Evolutionary conservation across 163 green algal genomes (phyloP).

Genomic region (Volvox carteri): DNA sequence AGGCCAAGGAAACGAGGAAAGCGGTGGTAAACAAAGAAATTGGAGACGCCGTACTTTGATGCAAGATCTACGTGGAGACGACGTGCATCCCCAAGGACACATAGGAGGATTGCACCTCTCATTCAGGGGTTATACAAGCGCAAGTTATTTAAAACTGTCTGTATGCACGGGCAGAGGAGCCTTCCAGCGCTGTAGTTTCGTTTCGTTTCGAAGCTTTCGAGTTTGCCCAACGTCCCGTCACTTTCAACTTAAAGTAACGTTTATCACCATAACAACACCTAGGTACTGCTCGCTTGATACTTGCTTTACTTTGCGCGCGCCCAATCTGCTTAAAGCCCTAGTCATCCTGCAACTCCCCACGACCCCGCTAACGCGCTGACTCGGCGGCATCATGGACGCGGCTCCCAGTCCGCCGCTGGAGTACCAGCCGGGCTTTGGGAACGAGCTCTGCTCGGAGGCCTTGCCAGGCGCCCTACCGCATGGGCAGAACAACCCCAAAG

Average conservation of each 20-base stretch:
- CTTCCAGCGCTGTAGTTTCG: background rate
- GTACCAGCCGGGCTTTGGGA: conserved; percentile 69
- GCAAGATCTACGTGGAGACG: background rate
- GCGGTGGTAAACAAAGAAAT: background rate
- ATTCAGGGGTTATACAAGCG: no score
- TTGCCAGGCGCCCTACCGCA: conserved; percentile 85
- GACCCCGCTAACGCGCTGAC: no score
- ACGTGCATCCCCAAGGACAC: background rate
- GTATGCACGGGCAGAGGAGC: no score
- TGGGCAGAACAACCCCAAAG: conserved; percentile 91
- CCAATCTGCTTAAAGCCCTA: no score
- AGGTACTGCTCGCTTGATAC: no score
- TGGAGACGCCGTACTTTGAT: background rate
- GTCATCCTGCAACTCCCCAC: no score
- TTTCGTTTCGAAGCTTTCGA: background rate
- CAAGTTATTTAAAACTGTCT: no score
- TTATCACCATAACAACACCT: no score
- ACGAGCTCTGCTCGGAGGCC: conserved; percentile 91
- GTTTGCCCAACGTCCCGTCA: background rate
- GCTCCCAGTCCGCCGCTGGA: background rate
- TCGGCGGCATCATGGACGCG: background rate
- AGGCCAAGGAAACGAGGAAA: no score
- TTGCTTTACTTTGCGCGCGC: no score
- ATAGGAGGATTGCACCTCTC: no score
- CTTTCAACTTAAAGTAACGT: background rate